Conservation (phyloP, 768 basidiomycete genomes). For the Rhizopogon salebrosus region DNA sequence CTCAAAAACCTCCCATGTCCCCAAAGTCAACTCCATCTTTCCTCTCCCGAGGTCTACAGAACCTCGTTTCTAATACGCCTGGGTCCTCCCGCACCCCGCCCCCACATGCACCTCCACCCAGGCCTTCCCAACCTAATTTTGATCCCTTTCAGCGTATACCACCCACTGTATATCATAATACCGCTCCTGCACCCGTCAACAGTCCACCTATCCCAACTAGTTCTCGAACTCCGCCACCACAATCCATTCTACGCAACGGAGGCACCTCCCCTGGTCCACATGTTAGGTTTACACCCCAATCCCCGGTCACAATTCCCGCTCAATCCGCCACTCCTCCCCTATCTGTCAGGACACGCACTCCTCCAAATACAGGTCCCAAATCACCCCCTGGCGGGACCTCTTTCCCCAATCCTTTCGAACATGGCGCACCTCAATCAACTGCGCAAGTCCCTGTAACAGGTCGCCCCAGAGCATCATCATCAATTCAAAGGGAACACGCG, state of each 20-base stretch:
- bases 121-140: constrained; percentile 12
- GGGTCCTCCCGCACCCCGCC: constrained; percentile 7
- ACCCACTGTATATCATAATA: constrained; percentile 16
- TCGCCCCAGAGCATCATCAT: constrained; percentile 14
- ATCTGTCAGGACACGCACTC: constrained; percentile 14
- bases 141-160: constrained; percentile 24
- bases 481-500: constrained; percentile 10
- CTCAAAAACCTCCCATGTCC: constrained; percentile 30
- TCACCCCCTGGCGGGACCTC: constrained; percentile 7
- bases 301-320: constrained; percentile 11
- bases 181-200: background rate
- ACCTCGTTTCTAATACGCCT: constrained; percentile 29
- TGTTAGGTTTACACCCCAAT: constrained; percentile 4
- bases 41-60: constrained; percentile 46
- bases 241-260: constrained; percentile 4
- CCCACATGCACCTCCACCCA: constrained; percentile 6
- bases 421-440: constrained; percentile 3
- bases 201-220: background rate
- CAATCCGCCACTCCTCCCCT: constrained; percentile 12
- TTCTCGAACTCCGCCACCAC: background rate
- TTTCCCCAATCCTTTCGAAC: constrained; percentile 11
- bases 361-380: constrained; percentile 11
- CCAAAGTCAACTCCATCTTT: constrained; percentile 39
- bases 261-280: constrained; percentile 2
- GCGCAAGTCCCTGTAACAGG: background rate